Evolutionary conservation across 345 rosid species (phyloP), one percentile per base, ranked within the genome.

Genomic region (Ceriops tagal): DNA sequence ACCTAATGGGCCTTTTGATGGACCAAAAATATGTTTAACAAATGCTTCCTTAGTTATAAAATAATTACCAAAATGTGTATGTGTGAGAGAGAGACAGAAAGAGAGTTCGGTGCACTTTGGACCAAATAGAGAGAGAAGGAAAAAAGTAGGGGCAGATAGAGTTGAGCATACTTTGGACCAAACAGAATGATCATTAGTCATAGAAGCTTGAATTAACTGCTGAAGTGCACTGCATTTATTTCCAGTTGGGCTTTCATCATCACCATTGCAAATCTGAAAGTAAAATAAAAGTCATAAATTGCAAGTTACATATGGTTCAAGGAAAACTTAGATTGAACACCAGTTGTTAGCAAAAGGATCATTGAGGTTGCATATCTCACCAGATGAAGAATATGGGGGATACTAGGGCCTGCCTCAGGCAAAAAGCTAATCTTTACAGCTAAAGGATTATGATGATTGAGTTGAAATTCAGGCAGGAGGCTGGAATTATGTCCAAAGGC

Each of bases 361-460:
- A 15, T 5, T 30, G 15, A 58, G 31, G 55, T 51, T 53, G 65
- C 56, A 68, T 15, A 82, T 67, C 88, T 84, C 65, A 95, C 99
- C 93, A 85, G 79, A 81, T 95, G 93, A 83, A 95, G 93, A 86
- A 95, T 84, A 84, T 95, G 97, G 67, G 99, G 96, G 79, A 95
- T 89, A 86, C 99, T 92, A 75, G 98, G 97, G 32, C 88, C 93
- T 62, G 85, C 68, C 62, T 87, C 96, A 31, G 80, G 67, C 64
- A 73, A 72, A 37, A 87, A 70, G 81, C 75, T 85, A 62, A 78
- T 80, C 84, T 86, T 89, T 69, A 83, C 65, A 70, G 83, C 75
- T 21, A 91, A 57, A 66, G 82, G 80, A 65, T 82, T 88, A 61
- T 77, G 76, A 67, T 76, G 82, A 72, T 72, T 69, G 69, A 84